phyloP scores from a whole-genome alignment of 495 filamentous ascomycete genomes.

The Xylaria venustula region DNA sequence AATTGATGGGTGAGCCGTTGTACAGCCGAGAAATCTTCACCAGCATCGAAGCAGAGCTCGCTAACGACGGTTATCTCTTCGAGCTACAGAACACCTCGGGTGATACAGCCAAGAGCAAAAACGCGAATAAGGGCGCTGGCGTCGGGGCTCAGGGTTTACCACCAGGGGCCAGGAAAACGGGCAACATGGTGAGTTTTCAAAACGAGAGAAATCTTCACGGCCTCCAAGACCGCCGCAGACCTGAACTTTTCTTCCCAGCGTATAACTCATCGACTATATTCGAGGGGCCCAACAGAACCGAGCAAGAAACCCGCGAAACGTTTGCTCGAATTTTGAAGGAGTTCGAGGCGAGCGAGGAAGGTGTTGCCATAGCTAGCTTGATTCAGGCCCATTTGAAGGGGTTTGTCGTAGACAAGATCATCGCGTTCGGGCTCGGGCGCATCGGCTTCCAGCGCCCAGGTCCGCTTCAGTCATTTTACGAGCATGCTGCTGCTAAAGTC shows the following conservation, averaged over 20 bases:
- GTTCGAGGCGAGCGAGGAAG: not conserved
- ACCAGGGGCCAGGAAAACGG: not conserved
- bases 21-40: not conserved
- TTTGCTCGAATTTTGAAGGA: not conserved
- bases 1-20: not conserved
- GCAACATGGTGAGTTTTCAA: not conserved
- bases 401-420: not conserved
- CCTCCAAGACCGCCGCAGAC: not conserved
- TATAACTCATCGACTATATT: not conserved
- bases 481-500: slow-evolving; percentile 13
- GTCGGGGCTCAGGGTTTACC: not conserved
- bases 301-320: not conserved
- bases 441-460: not conserved
- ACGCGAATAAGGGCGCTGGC: not conserved
- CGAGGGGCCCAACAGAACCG: not conserved
- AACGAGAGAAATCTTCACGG: not conserved
- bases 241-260: not conserved
- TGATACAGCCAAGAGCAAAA: not conserved
- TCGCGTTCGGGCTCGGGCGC: not conserved
- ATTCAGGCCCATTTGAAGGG: not conserved
- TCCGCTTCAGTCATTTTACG: not conserved
- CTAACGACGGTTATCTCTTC: not conserved
- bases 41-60: not conserved
- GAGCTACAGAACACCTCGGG: not conserved
- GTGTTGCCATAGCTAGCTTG: not conserved